Evolutionary conservation across 176 grass and related monocot species (phyloP).

Genomic region (Oryza australiensis): DNA sequence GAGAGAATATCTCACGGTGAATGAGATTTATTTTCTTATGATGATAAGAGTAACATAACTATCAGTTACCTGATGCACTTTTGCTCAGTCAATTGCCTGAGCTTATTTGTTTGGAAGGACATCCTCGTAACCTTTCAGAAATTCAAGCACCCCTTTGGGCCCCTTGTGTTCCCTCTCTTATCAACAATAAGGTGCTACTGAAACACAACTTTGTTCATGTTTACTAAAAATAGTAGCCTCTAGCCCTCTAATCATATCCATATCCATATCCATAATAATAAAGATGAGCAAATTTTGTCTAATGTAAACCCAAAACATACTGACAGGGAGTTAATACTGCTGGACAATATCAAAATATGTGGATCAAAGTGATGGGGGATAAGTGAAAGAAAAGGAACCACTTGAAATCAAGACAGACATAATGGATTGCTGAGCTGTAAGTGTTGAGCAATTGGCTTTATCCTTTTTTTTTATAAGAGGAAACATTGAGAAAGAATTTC

Average conservation of each 20-base stretch:
- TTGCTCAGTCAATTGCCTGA: neutral
- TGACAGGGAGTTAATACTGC: constrained; percentile 14
- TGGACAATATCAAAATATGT: constrained; percentile 26
- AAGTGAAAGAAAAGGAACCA: constrained; percentile 27
- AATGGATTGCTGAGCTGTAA: constrained; percentile 41
- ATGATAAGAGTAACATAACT: neutral
- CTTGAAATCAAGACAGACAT: constrained; percentile 36
- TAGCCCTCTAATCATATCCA: constrained; percentile 17
- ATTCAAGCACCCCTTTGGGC: constrained; percentile 18
- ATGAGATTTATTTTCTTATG: constrained; percentile 5
- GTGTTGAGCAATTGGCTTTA: constrained; percentile 33
- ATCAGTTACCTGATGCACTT: neutral
- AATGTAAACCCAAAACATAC: constrained; percentile 35
- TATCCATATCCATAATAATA: too few species aligned
- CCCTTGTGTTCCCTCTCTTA: constrained; percentile 9
- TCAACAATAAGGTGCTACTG: constrained; percentile 14
- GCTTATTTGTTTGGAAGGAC: neutral
- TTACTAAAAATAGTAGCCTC: constrained; percentile 32
- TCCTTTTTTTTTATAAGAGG: constrained; percentile 64
- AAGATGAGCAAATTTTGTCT: constrained; percentile 28
- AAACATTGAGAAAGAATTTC: constrained; percentile 37
- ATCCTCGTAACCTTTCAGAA: constrained; percentile 26
- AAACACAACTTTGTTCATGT: constrained; percentile 23
- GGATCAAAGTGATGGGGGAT: constrained; percentile 30
- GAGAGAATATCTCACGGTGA: neutral